Conservation (phyloP, 306 rosid species). For the Casuarina glauca region DNA sequence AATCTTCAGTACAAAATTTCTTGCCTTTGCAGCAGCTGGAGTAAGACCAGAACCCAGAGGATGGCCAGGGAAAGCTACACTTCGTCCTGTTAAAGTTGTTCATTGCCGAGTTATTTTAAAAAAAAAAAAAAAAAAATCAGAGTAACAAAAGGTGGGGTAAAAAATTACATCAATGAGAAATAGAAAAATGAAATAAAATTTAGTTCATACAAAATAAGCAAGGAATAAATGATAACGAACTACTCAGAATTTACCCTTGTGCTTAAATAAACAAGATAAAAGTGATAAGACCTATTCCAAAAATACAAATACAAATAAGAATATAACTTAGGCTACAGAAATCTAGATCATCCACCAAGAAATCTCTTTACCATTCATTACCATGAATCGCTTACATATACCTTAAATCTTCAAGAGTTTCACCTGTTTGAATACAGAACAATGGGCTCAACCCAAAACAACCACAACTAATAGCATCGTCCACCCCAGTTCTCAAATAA, state of each 20-base stretch:
- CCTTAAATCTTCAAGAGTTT: not conserved
- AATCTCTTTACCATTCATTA: not conserved
- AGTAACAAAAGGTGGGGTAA: conserved; percentile 18
- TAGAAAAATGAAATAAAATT: not conserved
- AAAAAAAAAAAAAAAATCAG: conserved; percentile 17
- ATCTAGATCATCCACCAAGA: not conserved
- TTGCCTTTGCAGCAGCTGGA: conserved; percentile 90
- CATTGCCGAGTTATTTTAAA: conserved; percentile 33
- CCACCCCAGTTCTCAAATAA: not conserved
- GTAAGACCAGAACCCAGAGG: conserved; percentile 95
- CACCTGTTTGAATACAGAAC: not conserved
- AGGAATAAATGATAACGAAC: conserved; percentile 12
- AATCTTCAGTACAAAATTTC: conserved; percentile 51
- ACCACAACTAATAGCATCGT: conserved; percentile 11
- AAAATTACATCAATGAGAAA: not conserved
- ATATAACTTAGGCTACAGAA: not conserved
- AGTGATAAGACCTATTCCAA: conserved; percentile 18
- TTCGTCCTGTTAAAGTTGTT: conserved; percentile 73
- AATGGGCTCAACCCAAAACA: conserved; percentile 10
- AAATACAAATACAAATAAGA: conserved; percentile 7
- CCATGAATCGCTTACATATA: not conserved
- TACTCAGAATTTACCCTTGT: conserved; percentile 17
- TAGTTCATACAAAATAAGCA: not conserved
- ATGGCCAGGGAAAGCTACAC: conserved; percentile 98
- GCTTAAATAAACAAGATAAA: conserved; percentile 19